Base-by-base conservation (phyloP, 306 rosid genomes). In the Vigna trinervia region DNA sequence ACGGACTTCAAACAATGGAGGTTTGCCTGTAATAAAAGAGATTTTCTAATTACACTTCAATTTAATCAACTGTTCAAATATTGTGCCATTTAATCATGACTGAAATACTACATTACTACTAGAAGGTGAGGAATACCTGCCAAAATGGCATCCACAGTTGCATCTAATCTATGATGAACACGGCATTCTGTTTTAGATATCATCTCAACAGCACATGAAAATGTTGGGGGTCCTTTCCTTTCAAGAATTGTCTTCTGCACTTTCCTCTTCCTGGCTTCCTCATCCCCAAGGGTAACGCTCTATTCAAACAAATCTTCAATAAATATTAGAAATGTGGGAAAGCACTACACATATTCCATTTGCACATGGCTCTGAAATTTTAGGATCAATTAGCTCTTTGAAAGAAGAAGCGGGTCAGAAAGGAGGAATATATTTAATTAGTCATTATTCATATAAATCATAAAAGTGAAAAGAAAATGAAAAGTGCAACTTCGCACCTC, bases 261-360 rank as follows among this genome's bases (percentile, higher is more conserved):
- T 90, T 92, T 96, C 84, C 99, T 87, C 83, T 82, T 91, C 82
- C 87, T 88, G 58, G 99, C 99, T 91, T 96, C 99, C 81, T 96
- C 99, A 60, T 96, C 99, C 45, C 99, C 99, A 10, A 96, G 99
- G 6, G 98, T 96, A 63, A 96, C 99, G 80, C 99, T 96, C 99
- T 96, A 85, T 85, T 82, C 60, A 85, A 71, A 86, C 53, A 56
- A 79, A 79, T 22, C 75, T 77, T 46, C 47, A 73, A 54, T 47
- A 63, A 79, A 76, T 58, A 76, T 77, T 74, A 71, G 20, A 46
- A 57, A 32, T 45, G 23, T n/a, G 72, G 61, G 57, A 34, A 86
- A 64, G 51, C 58, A 75, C 70, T 75, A 28, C 32, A 11, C 71
- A 51, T 65, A 62, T 77, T 69, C 71, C 59, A 68, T 66, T 76